A percentile compares a stretch with the other conserved stretches of the same genome.
phyloP scores from a whole-genome alignment of 768 basidiomycete species.

The Russula foetens region DNA sequence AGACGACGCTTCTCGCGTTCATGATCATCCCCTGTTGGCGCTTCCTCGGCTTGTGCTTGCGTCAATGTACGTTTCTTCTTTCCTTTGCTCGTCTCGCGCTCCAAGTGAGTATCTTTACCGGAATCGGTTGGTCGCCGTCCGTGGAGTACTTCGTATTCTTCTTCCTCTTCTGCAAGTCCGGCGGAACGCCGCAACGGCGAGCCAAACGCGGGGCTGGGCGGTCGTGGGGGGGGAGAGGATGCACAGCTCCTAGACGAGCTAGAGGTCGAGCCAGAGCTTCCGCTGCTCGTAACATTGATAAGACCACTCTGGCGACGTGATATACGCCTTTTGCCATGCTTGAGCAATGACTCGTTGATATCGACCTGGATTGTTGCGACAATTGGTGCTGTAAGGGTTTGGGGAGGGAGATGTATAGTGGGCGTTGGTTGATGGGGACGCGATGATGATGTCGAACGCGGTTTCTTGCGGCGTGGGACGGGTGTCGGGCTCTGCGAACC shows the following conservation, averaged over 20 bases:
- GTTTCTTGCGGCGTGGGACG: slow-evolving; percentile 37
- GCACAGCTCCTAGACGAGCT: slow-evolving; percentile 25
- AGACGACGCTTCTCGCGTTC: slow-evolving; percentile 26
- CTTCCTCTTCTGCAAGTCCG: slow-evolving; percentile 48
- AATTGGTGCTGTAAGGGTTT: slow-evolving; percentile 15
- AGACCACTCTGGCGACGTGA: slow-evolving; percentile 45
- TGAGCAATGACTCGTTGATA: slow-evolving; percentile 27
- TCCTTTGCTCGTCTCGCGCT: slow-evolving; percentile 37
- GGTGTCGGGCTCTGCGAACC: slow-evolving; percentile 32
- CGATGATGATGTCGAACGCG: slow-evolving; percentile 28
- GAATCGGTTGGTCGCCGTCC: slow-evolving; percentile 28
- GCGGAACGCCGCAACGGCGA: slow-evolving; percentile 50
- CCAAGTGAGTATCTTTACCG: slow-evolving; percentile 31
- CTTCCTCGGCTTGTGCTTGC: slow-evolving; percentile 26
- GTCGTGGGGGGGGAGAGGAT: slow-evolving; percentile 41
- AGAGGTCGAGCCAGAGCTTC: slow-evolving; percentile 27
- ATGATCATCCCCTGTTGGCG: slow-evolving; percentile 25
- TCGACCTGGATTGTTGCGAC: slow-evolving; percentile 23
- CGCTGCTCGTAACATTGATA: slow-evolving; percentile 28
- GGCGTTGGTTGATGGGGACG: slow-evolving; percentile 42
- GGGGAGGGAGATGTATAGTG: slow-evolving; percentile 32
- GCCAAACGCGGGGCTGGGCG: slow-evolving; percentile 61
- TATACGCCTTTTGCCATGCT: slow-evolving; percentile 29
- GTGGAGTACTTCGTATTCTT: slow-evolving; percentile 35
- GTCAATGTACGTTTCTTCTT: slow-evolving; percentile 41